Evolutionary conservation across 148 eudicot genomes (phyloP).

Genomic region (Drosera capensis): DNA sequence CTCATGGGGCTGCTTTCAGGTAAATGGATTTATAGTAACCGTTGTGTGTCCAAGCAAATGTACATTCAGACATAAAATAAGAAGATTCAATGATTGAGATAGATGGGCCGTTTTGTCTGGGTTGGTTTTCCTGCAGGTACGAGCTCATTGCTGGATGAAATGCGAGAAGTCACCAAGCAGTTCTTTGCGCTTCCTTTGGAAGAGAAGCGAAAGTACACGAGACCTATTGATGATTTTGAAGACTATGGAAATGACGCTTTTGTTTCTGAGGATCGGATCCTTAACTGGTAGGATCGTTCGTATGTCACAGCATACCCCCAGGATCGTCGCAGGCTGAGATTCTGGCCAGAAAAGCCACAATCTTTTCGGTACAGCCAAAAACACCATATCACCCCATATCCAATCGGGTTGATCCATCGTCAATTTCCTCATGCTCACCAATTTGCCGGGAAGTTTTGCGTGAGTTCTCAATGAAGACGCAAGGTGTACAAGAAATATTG

Average conservation of each 20-base stretch:
- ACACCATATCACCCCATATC: too few species aligned
- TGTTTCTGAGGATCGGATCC: not conserved
- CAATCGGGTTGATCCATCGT: too few species aligned
- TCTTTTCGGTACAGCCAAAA: not conserved
- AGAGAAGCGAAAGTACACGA: constrained; percentile 36
- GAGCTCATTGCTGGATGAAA: constrained; percentile 34
- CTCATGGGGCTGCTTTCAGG: constrained; percentile 3
- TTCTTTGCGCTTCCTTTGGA: constrained; percentile 41
- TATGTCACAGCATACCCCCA: not conserved
- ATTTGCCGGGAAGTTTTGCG: constrained; percentile 11
- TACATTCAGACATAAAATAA: not conserved
- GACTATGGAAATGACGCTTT: not conserved
- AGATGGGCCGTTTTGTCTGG: not conserved
- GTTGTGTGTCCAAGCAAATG: not conserved
- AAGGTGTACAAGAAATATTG: constrained; percentile 4
- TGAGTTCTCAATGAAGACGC: constrained; percentile 11
- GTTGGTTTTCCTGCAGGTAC: constrained; percentile 7
- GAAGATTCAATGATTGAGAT: not conserved
- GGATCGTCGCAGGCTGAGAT: not conserved
- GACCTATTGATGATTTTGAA: not conserved
- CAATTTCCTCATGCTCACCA: not conserved
- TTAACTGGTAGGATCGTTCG: not conserved
- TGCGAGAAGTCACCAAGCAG: constrained; percentile 20
- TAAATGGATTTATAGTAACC: too few species aligned
- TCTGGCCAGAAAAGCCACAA: not conserved